A percentile compares a stretch with the other conserved stretches of the same genome.
Conservation (phyloP, 106 monocot species). For the Ottelia alismoides region DNA sequence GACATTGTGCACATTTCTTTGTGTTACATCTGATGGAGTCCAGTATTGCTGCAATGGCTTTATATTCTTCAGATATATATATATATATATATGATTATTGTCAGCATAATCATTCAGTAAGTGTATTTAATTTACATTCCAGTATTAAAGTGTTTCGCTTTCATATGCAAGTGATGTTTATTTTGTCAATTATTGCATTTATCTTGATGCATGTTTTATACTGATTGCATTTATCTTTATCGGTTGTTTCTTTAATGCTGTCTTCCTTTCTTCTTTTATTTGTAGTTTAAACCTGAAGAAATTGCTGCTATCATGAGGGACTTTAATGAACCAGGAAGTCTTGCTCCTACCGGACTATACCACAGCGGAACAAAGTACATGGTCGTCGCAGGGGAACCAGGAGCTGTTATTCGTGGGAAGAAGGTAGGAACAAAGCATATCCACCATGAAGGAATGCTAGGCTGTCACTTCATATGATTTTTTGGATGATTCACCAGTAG, state of each 20-base stretch:
- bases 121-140: too few species aligned
- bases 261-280: not conserved
- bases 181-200: too few species aligned
- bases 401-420: conserved; percentile 20
- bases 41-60: too few species aligned
- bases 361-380: conserved; percentile 16
- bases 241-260: not conserved
- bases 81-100: not conserved
- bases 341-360: conserved; percentile 18
- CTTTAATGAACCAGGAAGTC: conserved; percentile 10
- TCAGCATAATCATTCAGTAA: not conserved
- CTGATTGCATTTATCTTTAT: not conserved
- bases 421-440: conserved; percentile 5
- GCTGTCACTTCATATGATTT: not conserved
- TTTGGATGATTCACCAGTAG: not conserved
- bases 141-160: too few species aligned
- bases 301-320: conserved; percentile 14
- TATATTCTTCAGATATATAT: not conserved
- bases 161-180: too few species aligned
- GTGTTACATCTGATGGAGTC: too few species aligned
- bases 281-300: conserved; percentile 16
- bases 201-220: too few species aligned
- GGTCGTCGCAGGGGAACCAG: conserved; percentile 17
- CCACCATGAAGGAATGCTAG: too few species aligned
- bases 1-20: too few species aligned